Base-by-base conservation (phyloP, 805 yeast species). In the Wickerhamomyces rabaulensis region DNA sequence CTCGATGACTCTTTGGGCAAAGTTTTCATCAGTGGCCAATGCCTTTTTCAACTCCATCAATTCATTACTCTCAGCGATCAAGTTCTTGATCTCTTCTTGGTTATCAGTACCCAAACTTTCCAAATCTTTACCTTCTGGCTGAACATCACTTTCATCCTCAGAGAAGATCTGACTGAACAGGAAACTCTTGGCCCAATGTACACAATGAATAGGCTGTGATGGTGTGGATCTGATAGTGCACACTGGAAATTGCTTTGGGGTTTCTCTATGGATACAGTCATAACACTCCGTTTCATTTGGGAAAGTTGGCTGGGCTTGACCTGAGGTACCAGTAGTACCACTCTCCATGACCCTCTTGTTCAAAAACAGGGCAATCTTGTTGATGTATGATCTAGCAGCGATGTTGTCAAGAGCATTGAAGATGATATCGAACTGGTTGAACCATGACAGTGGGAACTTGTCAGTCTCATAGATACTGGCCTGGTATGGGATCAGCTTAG, bases 211-310 rank as follows among this genome's bases (percentile, higher is more conserved):
- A 0, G 97, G 97, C 60, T 87, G 90, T 0, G 96, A 87, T 0
- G 99, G 99, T 0, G 99, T 94, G 6, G 97, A 88, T 52, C 99
- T 74, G 48, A 94, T 94, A 0, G 99, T 94, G 64, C 99, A 94
- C 1, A 94, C 97, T 0, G 99, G 97, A 63, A 81, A 94, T 0
- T 94, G 76, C 59, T 87, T 90, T 6, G 97, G 96, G 0, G 95
- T 82, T 33, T 82, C 94, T 58, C 92, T 89, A 6, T 84, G 79
- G 22, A 82, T 79, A 65, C 99, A 94, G 51, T 90, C 97, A 65
- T 90, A 95, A 66, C 99, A 94, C 67, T 94, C 99, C 2, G 95
- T 81, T 41, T 68, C 55, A 43, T 83, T 80, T 1, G 96, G 95
- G 51, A 79, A 74, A 47, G 94, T 92, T 2, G 97, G 97, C 60